Base-by-base conservation (phyloP, 495 filamentous ascomycete species). In the Schizothecium vesticola region DNA sequence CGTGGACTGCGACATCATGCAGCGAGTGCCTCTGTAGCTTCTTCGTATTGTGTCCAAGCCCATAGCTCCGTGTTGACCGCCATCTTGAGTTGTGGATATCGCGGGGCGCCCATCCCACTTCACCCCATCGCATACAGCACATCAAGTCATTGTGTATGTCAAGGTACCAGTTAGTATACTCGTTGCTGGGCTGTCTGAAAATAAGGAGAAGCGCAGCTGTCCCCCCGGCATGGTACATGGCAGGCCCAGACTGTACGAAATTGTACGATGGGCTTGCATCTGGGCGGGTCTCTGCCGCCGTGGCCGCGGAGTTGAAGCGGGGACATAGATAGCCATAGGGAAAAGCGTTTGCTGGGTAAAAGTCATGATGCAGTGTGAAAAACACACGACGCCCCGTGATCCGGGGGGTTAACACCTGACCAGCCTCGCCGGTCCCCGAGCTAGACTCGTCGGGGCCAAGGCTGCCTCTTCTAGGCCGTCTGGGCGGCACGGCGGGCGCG, bases 381-480 rank as follows among this genome's bases (percentile, higher is more conserved):
- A 66, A 33, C 57, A 57, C 24, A 55, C 29, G 33, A 21, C 22
- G 65, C 65, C 65, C 65, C 65, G 65, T 66, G 65, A 66, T 66
- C 65, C 43, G 57, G 58, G 25, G 11, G 31, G 65, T n/a, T n/a
- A 60, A 61, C 65, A 66, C 56, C 28, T 66, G 65, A 66, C 65
- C 57, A 25, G 56, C 26, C 24, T 43, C 25, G 64, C 43, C 16
- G 43, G 43, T 19, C 43, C 0, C 16, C 43, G 43, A 26, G 64
- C 64, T 65, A 65, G 28, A 24, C 63, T 65, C 64, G 56, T 36
- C 64, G 13, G 13, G 65, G 56, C 56, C 56, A 60, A 66, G 33
- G 63, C 55, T 19, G 24, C 31, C 21, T 29, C 16, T 28, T 31
- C 56, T 59, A 31, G 11, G 9, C 65, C 23, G 55, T 58, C 63